A percentile compares a stretch with the other conserved stretches of the same genome.
Evolutionary conservation across 2,329 filamentous ascomycete genomes (phyloP).

Genomic region (Clarireedia sp.): DNA sequence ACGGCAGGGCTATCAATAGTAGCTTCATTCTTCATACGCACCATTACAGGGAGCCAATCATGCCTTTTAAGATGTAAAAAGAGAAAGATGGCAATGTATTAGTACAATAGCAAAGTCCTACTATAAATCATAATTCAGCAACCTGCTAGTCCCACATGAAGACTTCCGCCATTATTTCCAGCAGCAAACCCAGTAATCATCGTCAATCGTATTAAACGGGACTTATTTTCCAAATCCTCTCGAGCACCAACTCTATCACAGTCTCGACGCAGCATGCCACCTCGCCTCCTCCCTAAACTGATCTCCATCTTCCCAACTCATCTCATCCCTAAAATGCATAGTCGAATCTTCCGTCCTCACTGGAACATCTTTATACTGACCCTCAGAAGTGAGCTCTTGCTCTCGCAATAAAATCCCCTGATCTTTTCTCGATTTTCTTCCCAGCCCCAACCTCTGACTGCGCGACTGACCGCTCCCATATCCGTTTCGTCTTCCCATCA

Average conservation of each 20-base stretch:
- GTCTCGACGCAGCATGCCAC: background rate
- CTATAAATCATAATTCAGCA: too few species aligned
- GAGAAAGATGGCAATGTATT: too few species aligned
- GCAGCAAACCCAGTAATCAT: too few species aligned
- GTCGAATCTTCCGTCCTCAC: background rate
- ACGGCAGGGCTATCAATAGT: too few species aligned
- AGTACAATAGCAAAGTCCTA: too few species aligned
- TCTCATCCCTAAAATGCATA: conserved; percentile 9
- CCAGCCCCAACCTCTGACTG: conserved; percentile 23
- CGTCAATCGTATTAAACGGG: too few species aligned
- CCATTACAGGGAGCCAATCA: too few species aligned
- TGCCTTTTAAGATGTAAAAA: too few species aligned
- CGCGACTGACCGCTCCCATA: conserved; percentile 26
- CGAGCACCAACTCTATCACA: background rate
- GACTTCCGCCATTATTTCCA: too few species aligned
- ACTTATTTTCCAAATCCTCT: too few species aligned
- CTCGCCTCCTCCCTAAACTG: background rate
- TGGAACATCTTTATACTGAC: conserved; percentile 20
- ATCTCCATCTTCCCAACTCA: background rate
- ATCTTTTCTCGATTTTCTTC: conserved; percentile 13
- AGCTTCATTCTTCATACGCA: too few species aligned
- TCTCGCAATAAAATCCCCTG: conserved; percentile 20
- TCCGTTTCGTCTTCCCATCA: conserved; percentile 25
- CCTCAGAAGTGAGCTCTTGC: conserved; percentile 17
- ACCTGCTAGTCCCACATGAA: too few species aligned